Base-by-base conservation (phyloP, 306 rosid species). In the Luffa aegyptiaca region DNA sequence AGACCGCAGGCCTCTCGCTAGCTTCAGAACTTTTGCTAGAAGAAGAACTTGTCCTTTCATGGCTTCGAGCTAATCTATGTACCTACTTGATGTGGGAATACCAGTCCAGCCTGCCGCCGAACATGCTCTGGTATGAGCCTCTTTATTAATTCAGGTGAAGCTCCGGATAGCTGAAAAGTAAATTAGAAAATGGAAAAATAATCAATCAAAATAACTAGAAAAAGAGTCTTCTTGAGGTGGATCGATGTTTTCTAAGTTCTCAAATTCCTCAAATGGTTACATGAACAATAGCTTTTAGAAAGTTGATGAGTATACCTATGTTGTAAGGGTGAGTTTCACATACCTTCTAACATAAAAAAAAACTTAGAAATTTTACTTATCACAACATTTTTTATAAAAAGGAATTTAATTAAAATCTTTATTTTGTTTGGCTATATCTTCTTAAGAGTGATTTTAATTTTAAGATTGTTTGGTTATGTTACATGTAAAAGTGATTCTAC, bases 71-170 rank as follows among this genome's bases (percentile, higher is more conserved):
- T 21, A 12, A 80, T 84, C 84, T 88, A 89, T 75, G 90, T 86
- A 76, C 92, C 87, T 64, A 80, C 84, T 45, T 93, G 87, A 77
- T 81, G 87, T 6, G 88, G 84, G 68, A 90, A 84, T 81, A 88
- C 80, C 7, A 85, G 84, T 75, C 90, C 90, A 21, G 61, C 48
- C 83, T 86, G 95, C 88, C 91, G 89, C 92, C 97, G 88, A 18
- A 88, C 75, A 39, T 94, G 93, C 86, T 92, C 98, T 12, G 98
- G 98, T 84, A 91, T 88, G 71, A 94, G 95, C 88, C 87, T 88
- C 65, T 81, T 83, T 82, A 94, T 88, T 87, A 92, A 83, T 65
- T 94, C 98, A 1, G 92, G 89, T 51, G 92, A 84, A 20, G 86
- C 95, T 84, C 91, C 97, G n/a, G 82, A 81, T 70, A 92, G 76